Evolutionary conservation across 2,329 filamentous ascomycete genomes (phyloP).

Genomic region (Aspergillus sp.): DNA sequence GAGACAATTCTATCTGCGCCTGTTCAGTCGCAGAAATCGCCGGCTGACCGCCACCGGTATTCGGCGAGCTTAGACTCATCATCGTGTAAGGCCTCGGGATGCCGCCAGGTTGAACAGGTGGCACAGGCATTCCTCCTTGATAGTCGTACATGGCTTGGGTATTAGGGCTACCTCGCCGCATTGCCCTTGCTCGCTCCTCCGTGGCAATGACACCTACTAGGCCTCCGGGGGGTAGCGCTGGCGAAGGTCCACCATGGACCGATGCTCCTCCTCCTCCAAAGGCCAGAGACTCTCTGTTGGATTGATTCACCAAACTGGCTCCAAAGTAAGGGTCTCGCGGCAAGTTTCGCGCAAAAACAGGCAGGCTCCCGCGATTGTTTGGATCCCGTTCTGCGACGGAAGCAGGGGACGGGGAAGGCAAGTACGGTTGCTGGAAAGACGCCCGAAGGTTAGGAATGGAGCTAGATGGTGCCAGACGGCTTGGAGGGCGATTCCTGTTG

Average conservation of each 20-base stretch:
- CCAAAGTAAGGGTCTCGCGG: conserved; percentile 85
- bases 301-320: conserved; percentile 70
- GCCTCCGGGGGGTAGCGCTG: conserved; percentile 66
- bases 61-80: conserved; percentile 31
- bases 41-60: conserved; percentile 23
- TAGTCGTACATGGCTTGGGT: conserved; percentile 53
- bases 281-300: conserved; percentile 72
- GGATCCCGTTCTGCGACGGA: conserved; percentile 52
- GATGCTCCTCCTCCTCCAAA: conserved; percentile 64
- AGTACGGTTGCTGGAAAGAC: conserved; percentile 50
- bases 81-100: conserved; percentile 43
- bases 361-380: conserved; percentile 58
- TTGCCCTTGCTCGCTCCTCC: conserved; percentile 76
- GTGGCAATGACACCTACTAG: conserved; percentile 84
- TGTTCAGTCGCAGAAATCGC: conserved; percentile 64
- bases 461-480: conserved; percentile 62
- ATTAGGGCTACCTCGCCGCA: conserved; percentile 77
- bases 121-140: conserved; percentile 34
- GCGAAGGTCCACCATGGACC: conserved; percentile 41
- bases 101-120: conserved; percentile 27
- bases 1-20: conserved; percentile 75
- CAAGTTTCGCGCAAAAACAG: conserved; percentile 78
- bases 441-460: conserved; percentile 73
- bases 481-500: conserved; percentile 72
- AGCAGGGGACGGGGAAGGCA: conserved; percentile 57